A percentile compares a stretch with the other conserved stretches of the same genome.
Evolutionary conservation across 1,284 basidiomycete genomes (phyloP).

Genomic region (Trichosporon ovoides): DNA sequence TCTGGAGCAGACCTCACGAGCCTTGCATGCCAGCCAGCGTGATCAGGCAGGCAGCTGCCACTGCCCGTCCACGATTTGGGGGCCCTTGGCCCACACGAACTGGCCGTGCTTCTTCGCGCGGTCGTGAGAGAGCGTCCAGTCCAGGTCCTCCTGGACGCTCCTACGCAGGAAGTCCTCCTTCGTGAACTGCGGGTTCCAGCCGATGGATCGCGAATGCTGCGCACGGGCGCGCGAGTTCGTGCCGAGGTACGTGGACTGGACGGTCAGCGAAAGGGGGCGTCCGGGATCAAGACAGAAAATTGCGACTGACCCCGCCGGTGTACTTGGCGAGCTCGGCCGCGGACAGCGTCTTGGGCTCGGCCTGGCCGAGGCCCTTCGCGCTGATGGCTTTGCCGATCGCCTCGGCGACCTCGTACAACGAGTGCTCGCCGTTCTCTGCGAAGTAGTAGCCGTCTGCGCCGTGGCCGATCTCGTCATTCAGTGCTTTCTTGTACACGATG

Average conservation of each 20-base stretch:
- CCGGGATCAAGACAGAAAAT: too few relatives aligned
- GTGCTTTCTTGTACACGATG: constrained; percentile 29
- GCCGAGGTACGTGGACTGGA: constrained; percentile 50
- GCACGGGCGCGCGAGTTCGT: constrained; percentile 56
- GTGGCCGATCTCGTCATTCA: constrained; percentile 31
- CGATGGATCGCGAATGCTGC: constrained; percentile 55
- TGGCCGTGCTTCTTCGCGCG: constrained; percentile 9
- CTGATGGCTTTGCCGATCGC: constrained; percentile 37
- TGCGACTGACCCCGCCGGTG: constrained; percentile 25
- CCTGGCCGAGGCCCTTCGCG: constrained; percentile 18
- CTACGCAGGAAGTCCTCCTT: constrained; percentile 27
- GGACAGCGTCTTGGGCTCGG: constrained; percentile 35
- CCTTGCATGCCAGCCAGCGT: not conserved
- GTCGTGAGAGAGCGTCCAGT: constrained; percentile 7
- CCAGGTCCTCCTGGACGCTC: constrained; percentile 18
- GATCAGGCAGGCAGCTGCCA: constrained; percentile 6
- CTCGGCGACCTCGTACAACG: constrained; percentile 29
- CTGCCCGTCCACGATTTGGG: constrained; percentile 7
- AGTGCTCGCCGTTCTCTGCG: constrained; percentile 45
- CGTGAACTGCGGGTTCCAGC: constrained; percentile 45
- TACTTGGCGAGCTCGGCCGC: constrained; percentile 44
- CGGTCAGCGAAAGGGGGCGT: not conserved
- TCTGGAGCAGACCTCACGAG: not conserved
- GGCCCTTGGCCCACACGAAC: constrained; percentile 6
- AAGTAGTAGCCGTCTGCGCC: constrained; percentile 46